Percentiles rank a stretch among this genome's conserved stretches.
Evolutionary conservation across 2,329 filamentous ascomycete species (phyloP).

Genomic region (Exophiala mesophila): DNA sequence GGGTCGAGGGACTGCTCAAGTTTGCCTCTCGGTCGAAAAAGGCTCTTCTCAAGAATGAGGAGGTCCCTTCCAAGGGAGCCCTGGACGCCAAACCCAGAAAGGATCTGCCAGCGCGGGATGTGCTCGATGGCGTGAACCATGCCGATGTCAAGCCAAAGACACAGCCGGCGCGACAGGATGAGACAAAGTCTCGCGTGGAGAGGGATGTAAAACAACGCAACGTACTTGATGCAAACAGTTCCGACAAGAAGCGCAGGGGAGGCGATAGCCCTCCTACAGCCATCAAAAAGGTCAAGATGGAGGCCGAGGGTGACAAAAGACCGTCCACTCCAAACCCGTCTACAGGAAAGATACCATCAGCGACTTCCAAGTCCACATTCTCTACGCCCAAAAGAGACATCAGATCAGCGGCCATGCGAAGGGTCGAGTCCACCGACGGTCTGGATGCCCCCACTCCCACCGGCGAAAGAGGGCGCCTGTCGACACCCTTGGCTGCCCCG

Average conservation of each 20-base stretch:
- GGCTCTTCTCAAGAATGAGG: constrained; percentile 9
- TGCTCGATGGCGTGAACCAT: constrained; percentile 22
- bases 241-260: constrained; percentile 22
- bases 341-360: constrained; percentile 32
- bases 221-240: constrained; percentile 8
- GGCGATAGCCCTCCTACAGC: constrained; percentile 14
- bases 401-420: constrained; percentile 35
- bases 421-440: constrained; percentile 34
- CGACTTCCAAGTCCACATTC: constrained; percentile 28
- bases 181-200: constrained; percentile 9
- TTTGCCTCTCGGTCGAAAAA: constrained; percentile 32
- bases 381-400: constrained; percentile 42
- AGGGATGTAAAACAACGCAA: constrained; percentile 12
- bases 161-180: constrained; percentile 1
- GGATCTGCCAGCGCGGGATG: constrained; percentile 18
- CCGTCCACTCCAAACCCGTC: constrained; percentile 34
- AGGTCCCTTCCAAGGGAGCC: constrained; percentile 1
- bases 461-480: constrained; percentile 25
- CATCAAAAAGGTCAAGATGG: constrained; percentile 27
- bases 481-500: constrained; percentile 25
- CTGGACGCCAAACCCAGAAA: constrained; percentile 10
- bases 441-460: constrained; percentile 39
- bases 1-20: constrained; percentile 44
- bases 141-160: constrained; percentile 13
- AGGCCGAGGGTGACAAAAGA: constrained; percentile 27